Evolutionary conservation across 2,329 filamentous ascomycete genomes (phyloP), one percentile per base, ranked within the genome.

Genomic region (Periconia macrospinosa): DNA sequence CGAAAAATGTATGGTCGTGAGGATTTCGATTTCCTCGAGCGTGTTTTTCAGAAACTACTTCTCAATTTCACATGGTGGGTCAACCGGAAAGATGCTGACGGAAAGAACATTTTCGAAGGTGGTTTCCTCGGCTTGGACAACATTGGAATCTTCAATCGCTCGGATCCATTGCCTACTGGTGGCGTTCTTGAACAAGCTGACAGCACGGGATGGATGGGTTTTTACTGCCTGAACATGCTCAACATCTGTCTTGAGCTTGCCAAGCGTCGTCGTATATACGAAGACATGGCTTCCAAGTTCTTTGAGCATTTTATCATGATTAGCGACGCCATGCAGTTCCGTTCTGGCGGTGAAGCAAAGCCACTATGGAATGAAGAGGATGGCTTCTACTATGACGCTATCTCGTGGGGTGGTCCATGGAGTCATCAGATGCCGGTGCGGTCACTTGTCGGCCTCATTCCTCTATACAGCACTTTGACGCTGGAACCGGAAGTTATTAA

Each of bases 41-140:
- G 93, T 18, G 92, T 97, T 5, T 97, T 97, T 79, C 94, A 97
- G 70, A 97, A 97, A 75, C 77, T 97, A 55, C 80, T 97, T 20
- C 81, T 97, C 58, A 97, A 97, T 78, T 97, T 97, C 74, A 97
- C 94, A 3, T 97, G 94, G 94, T 97, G 93, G 93, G 93, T 97
- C 18, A 97, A 97, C 73, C 89, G 93, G 54, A 97, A 97, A 76
- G 93, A 97, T 66, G 83, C 84, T 11, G 91, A 96, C 10, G 93
- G 92, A 66, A 97, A 97, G 79, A 97, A 97, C 68, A 89, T 97
- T 27, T 97, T 97, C 63, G 94, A 97, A 70, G 94, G 93, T 62
- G 93, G 93, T 42, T 97, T 97, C 81, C 80, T 97, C 8, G 93
- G 93, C 44, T 80, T 97, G 49, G 93, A 97, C 83, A 97, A 97